Conservation (phyloP, 306 rosid species). For the Rubus parviflorus region DNA sequence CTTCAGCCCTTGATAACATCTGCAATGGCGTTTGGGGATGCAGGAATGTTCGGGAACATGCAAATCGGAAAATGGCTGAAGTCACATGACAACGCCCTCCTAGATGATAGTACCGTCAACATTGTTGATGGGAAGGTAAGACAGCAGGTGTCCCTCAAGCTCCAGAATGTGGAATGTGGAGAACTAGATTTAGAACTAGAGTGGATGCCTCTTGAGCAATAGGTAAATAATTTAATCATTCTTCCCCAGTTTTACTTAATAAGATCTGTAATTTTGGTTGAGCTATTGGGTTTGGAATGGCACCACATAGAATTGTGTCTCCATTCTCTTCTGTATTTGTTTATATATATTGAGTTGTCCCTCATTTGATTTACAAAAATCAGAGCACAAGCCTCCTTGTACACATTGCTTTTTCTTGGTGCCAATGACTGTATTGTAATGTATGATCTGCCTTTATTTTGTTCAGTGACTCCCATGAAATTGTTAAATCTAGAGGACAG, state of each 20-base stretch:
- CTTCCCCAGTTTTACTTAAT: conserved; percentile 25
- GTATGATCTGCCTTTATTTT: not conserved
- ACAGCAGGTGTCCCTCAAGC: conserved; percentile 72
- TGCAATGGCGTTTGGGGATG: conserved; percentile 91
- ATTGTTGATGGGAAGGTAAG: conserved; percentile 71
- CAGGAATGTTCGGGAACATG: conserved; percentile 89
- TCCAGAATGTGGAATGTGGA: conserved; percentile 93
- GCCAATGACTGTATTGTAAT: not conserved
- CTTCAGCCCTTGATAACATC: conserved; percentile 94
- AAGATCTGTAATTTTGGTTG: conserved; percentile 25
- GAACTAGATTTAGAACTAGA: conserved; percentile 80
- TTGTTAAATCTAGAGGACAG: not conserved
- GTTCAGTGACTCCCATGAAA: not conserved
- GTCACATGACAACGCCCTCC: conserved; percentile 81
- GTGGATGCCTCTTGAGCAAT: conserved; percentile 94
- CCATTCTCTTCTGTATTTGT: conserved; percentile 22
- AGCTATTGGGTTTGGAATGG: conserved; percentile 23
- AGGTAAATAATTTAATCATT: conserved; percentile 32
- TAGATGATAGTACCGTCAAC: conserved; percentile 71
- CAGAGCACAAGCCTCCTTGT: not conserved
- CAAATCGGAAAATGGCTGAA: conserved; percentile 98
- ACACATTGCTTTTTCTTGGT: not conserved
- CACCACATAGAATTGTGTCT: conserved; percentile 12
- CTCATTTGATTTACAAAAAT: conserved; percentile 1
- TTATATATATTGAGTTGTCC: conserved; percentile 10